Evolutionary conservation across 805 yeast genomes (phyloP).

Genomic region (Candida andamanensis): DNA sequence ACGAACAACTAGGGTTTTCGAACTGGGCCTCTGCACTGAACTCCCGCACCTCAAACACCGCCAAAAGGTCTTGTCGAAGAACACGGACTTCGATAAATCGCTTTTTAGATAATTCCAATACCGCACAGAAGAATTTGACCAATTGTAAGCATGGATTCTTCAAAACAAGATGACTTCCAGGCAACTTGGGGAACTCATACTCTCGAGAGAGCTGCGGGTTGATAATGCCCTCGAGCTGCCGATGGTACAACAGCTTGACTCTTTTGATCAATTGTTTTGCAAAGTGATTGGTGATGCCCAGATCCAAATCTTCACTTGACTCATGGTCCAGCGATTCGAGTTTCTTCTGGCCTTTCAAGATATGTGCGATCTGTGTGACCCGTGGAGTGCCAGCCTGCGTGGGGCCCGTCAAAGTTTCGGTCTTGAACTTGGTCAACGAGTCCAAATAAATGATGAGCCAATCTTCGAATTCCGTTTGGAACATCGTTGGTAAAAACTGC

Average conservation of each 20-base stretch:
- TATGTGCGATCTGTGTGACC: constrained; percentile 61
- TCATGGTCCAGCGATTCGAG: constrained; percentile 28
- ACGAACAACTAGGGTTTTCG: constrained; percentile 66
- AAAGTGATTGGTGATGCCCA: constrained; percentile 52
- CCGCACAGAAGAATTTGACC: constrained; percentile 69
- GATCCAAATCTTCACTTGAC: constrained; percentile 16
- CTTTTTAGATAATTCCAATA: constrained; percentile 59
- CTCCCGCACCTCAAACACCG: constrained; percentile 74
- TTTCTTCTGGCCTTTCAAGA: constrained; percentile 40
- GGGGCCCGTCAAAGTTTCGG: constrained; percentile 31
- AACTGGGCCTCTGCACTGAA: constrained; percentile 74
- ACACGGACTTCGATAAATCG: constrained; percentile 69
- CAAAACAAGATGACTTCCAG: constrained; percentile 62
- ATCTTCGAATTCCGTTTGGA: constrained; percentile 79
- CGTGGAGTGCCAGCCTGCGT: constrained; percentile 48
- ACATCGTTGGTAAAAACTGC: constrained; percentile 64
- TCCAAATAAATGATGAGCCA: constrained; percentile 80
- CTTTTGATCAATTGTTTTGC: constrained; percentile 63
- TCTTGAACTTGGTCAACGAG: constrained; percentile 54
- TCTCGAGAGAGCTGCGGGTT: constrained; percentile 59
- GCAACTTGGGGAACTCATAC: constrained; percentile 67
- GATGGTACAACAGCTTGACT: constrained; percentile 55
- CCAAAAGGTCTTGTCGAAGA: constrained; percentile 68
- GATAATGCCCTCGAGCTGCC: constrained; percentile 68
- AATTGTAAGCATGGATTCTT: constrained; percentile 76